Base-by-base conservation (phyloP, 768 basidiomycete genomes). In the Rhodotorula babjevae region DNA sequence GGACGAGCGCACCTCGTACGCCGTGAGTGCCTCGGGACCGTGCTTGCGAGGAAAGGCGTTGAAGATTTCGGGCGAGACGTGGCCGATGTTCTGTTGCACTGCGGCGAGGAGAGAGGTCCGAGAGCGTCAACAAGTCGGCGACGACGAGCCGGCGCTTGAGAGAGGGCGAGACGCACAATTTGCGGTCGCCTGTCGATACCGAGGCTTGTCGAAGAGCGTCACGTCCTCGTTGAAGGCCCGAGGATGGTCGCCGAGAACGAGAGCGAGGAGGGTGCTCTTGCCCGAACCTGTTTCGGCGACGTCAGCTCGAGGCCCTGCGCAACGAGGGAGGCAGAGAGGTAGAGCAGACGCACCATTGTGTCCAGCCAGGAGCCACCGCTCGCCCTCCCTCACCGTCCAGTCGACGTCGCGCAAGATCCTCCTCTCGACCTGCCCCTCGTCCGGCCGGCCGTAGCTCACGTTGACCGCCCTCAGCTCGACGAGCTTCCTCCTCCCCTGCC, bases 231-330 rank as follows among this genome's bases (percentile, higher is more conserved):
- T 88, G 82, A 90, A 98, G 1, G 95, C 97, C 72, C 93, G 91
- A 0, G 95, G 95, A 80, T 98, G 95, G 79, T 95, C 93, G 36
- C 95, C 95, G 0, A 92, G 92, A 52, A 99, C 82, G 44, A 97
- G 81, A 27, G 94, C 88, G 31, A 97, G 84, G 12, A 97, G 87
- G 0, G 95, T 98, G 1, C 93, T 93, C 83, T 98, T 99, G 25
- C 95, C 95, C 0, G 92, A 93, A 58, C 95, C 91, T 91, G 78
- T 19, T 40, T 14, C 25, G 59, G 11, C 31, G 27, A 12, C 8
- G 4, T n/a, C 42, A 59, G 16, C 1, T 31, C 61, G 44, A 52
- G 16, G 7, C 36, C 36, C 36, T 36, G 36, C 36, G 36, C 36
- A 9, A 36, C 36, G 36, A 36, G 36, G 5, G 36, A 36, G 5